Evolutionary conservation across 148 eudicot species (phyloP).

Genomic region (Tetragonia tetragonoides): DNA sequence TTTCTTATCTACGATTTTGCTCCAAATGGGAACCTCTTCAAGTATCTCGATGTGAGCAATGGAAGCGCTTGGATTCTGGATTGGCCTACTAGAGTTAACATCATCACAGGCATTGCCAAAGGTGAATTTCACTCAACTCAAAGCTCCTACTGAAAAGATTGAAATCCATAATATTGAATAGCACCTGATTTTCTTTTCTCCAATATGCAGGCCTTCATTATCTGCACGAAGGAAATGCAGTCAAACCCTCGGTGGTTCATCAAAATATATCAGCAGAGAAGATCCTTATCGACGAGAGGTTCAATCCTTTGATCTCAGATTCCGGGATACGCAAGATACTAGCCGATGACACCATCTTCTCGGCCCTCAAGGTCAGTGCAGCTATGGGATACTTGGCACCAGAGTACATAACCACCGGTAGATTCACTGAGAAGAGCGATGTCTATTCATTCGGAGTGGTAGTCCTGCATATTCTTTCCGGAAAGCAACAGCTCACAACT

Average conservation of each 20-base stretch:
- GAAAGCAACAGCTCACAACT: conserved; percentile 54
- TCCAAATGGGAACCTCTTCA: conserved; percentile 60
- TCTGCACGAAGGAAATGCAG: conserved; percentile 53
- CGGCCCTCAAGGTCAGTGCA: conserved; percentile 87
- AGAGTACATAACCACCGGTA: conserved; percentile 85
- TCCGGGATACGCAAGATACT: conserved; percentile 85
- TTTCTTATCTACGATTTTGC: conserved; percentile 79
- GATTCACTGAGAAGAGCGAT: conserved; percentile 88
- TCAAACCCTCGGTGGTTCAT: conserved; percentile 66
- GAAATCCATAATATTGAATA: not conserved
- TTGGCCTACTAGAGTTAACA: conserved; percentile 76
- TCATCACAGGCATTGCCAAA: conserved; percentile 86
- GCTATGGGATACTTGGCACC: conserved; percentile 96
- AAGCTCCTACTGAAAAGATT: not conserved
- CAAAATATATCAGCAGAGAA: conserved; percentile 92
- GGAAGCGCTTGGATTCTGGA: conserved; percentile 47
- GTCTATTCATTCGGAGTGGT: conserved; percentile 88
- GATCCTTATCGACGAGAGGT: conserved; percentile 57
- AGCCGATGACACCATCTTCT: conserved; percentile 81
- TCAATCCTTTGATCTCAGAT: conserved; percentile 63
- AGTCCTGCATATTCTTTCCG: conserved; percentile 69
- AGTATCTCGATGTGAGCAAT: conserved; percentile 54
- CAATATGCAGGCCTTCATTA: conserved; percentile 60
- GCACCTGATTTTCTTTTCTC: not conserved
- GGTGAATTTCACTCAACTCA: conserved; percentile 35